Evolutionary conservation across 768 basidiomycete species (phyloP).

Genomic region (Pleurotus platypus): DNA sequence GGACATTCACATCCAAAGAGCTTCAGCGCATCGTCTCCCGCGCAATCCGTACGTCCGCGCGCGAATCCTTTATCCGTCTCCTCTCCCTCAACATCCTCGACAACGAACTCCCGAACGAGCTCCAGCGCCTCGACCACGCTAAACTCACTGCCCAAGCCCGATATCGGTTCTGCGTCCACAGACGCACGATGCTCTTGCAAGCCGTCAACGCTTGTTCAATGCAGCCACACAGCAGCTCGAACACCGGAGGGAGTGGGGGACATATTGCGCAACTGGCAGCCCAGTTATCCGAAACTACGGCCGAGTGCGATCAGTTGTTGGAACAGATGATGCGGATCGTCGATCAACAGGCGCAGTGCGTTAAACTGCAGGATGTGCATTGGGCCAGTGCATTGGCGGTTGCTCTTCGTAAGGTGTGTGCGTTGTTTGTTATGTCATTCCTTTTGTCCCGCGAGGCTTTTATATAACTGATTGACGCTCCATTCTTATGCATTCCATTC

Average conservation of each 20-base stretch:
- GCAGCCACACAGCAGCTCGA: no score
- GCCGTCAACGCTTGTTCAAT: slow-evolving; percentile 54
- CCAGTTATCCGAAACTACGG: slow-evolving; percentile 59
- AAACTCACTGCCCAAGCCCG: slow-evolving; percentile 57
- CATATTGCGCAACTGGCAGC: slow-evolving; percentile 40
- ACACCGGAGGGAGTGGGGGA: slow-evolving; percentile 26
- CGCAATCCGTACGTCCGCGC: slow-evolving; percentile 65
- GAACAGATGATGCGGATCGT: slow-evolving; percentile 53
- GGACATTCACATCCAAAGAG: slow-evolving; percentile 57
- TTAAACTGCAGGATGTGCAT: slow-evolving; percentile 58
- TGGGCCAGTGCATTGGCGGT: slow-evolving; percentile 75
- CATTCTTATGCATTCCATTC: no score
- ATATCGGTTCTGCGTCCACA: slow-evolving; percentile 64
- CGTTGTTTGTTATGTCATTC: no score
- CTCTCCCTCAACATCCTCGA: slow-evolving; percentile 63
- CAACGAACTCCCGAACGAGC: slow-evolving; percentile 51
- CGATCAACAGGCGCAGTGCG: slow-evolving; percentile 66
- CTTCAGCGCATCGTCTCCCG: slow-evolving; percentile 71
- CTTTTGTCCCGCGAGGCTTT: no score
- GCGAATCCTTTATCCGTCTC: slow-evolving; percentile 69
- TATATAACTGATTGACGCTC: no score
- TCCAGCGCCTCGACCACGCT: slow-evolving; percentile 49
- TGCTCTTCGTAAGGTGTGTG: slow-evolving; percentile 63
- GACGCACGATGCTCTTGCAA: slow-evolving; percentile 69
- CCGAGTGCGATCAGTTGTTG: slow-evolving; percentile 54